Percentiles rank a stretch among this genome's conserved stretches.
Evolutionary conservation across 2,329 filamentous ascomycete species (phyloP).

Genomic region (Monilinia vaccinii-corymbosi): DNA sequence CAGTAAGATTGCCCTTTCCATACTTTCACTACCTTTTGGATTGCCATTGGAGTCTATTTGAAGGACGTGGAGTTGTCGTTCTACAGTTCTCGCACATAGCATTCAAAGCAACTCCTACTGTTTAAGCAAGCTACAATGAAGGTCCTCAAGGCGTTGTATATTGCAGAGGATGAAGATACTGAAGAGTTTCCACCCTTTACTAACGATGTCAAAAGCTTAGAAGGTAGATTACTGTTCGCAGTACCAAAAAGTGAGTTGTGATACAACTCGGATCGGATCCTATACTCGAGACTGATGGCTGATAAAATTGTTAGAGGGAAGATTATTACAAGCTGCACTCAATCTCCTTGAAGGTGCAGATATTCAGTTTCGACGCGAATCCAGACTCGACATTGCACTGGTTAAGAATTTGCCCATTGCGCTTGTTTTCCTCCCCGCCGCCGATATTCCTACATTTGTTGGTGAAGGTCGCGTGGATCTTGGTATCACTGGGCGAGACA

Average conservation of each 20-base stretch:
- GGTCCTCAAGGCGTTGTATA: not conserved
- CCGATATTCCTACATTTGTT: slow-evolving; percentile 95
- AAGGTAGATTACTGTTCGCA: slow-evolving; percentile 88
- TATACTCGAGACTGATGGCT: slow-evolving; percentile 10
- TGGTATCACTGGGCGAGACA: slow-evolving; percentile 89
- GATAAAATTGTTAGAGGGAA: slow-evolving; percentile 58
- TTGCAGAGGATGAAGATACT: slow-evolving; percentile 36
- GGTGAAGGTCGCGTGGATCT: slow-evolving; percentile 89
- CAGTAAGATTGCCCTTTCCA: slow-evolving; percentile 35
- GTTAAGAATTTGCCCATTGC: slow-evolving; percentile 96
- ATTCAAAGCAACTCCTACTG: not conserved
- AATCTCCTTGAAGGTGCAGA: slow-evolving; percentile 90
- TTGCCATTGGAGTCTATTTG: not conserved
- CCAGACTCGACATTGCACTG: slow-evolving; percentile 90
- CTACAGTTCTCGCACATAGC: not conserved
- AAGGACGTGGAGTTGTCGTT: not conserved
- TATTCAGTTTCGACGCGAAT: slow-evolving; percentile 93
- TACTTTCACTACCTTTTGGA: slow-evolving; percentile 13
- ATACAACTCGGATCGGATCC: slow-evolving; percentile 8
- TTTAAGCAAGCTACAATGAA: not conserved
- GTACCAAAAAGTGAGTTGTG: slow-evolving; percentile 85
- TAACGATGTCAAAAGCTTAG: slow-evolving; percentile 53
- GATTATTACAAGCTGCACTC: slow-evolving; percentile 77
- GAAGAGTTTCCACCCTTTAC: slow-evolving; percentile 30
- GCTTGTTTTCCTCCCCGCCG: slow-evolving; percentile 91